Conservation (phyloP, 306 rosid species). For the Senna siamea region DNA sequence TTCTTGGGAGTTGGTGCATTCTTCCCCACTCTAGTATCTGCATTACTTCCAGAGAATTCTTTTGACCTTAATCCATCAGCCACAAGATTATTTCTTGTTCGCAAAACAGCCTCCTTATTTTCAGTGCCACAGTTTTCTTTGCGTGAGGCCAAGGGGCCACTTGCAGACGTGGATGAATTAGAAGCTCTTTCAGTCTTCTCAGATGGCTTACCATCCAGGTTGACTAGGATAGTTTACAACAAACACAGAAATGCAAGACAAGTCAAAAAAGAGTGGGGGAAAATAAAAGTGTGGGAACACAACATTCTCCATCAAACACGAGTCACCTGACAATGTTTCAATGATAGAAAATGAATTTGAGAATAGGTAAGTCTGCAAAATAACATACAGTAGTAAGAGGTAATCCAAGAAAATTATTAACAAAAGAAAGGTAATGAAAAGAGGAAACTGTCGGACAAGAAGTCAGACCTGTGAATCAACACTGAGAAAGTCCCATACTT, state of each 20-base stretch:
- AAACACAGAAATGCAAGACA: slow-evolving; percentile 40
- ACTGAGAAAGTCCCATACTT: slow-evolving; percentile 98
- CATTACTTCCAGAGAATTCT: slow-evolving; percentile 51
- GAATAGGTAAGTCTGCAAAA: slow-evolving; percentile 87
- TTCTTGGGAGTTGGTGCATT: slow-evolving; percentile 49
- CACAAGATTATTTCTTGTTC: slow-evolving; percentile 52
- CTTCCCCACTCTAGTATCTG: slow-evolving; percentile 51
- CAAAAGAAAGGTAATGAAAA: not conserved
- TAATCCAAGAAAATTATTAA: slow-evolving; percentile 14
- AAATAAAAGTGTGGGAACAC: slow-evolving; percentile 27
- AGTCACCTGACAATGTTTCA: slow-evolving; percentile 89
- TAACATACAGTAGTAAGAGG: slow-evolving; percentile 34
- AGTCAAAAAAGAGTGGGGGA: slow-evolving; percentile 32
- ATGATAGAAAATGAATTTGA: slow-evolving; percentile 89
- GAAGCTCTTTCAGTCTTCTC: slow-evolving; percentile 66
- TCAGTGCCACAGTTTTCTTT: slow-evolving; percentile 57
- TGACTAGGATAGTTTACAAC: slow-evolving; percentile 57
- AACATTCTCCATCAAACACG: slow-evolving; percentile 42
- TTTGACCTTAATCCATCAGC: slow-evolving; percentile 62
- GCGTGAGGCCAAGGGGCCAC: slow-evolving; percentile 40
- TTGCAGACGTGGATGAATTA: slow-evolving; percentile 48
- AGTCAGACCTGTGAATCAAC: slow-evolving; percentile 95
- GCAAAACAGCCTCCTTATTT: slow-evolving; percentile 63
- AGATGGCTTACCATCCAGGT: slow-evolving; percentile 60
- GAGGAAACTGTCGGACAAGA: slow-evolving; percentile 34